Base-by-base conservation (phyloP, 495 filamentous ascomycete genomes). In the Xylaria nigripes region DNA sequence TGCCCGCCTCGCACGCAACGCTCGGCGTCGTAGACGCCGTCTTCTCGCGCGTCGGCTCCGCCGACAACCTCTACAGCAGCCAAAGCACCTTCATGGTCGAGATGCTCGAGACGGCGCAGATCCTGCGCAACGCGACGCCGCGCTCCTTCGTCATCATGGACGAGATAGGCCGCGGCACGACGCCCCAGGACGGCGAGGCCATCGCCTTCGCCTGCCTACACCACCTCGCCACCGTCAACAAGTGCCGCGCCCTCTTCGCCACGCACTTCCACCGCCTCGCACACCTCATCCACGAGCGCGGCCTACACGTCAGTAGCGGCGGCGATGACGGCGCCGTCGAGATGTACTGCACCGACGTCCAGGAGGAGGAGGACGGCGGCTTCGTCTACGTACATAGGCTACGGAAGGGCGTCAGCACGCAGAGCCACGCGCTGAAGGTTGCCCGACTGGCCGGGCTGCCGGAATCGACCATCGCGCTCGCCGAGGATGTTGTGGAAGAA, bases 111-210 rank as follows among this genome's bases (percentile, higher is more conserved):
- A 86, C 86, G 15, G 83, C 85, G 2, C 71, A 77, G 34, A 90
- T 90, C 53, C 72, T 90, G 32, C 77, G 76, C 27, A 65, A 78
- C 48, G 86, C 86, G 0, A 88, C 86, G 9, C 67, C 74, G 10
- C 73, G 81, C 4, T 88, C 83, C 0, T 91, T 98, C 58, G 93
- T 97, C n/a, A 89, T 98, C 63, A 97, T 98, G 92, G 93, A 98
- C 65, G 93, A 98, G 72, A 84, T 98, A 18, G 93, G 93, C 0
- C 80, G 93, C 19, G 93, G 93, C 2, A 98, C 94, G 8, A 94
- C 91, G 2, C 90, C 93, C 0, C 83, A 87, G 55, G 94, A 96
- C 63, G 94, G 93, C 3, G 76, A 84, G 9, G 94, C 93, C 2
- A 82, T 98, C 10, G 90, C 89, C 6, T 96, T 88, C 64, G 93